Percentiles rank a stretch among this genome's conserved stretches.
Conservation (phyloP, 169 alveolate species). For the Theileria annulata region DNA sequence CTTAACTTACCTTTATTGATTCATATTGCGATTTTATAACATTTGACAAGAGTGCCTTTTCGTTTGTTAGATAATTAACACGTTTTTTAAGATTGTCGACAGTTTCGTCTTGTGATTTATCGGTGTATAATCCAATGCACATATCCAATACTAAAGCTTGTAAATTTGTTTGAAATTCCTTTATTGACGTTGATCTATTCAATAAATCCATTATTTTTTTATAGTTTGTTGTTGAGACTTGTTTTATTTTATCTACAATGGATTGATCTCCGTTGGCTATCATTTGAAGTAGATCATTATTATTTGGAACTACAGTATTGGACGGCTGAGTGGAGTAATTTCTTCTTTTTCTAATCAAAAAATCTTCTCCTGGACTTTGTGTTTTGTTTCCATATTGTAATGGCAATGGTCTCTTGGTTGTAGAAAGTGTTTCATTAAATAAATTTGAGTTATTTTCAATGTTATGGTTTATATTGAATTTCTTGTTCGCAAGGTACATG, state of each 20-base stretch:
- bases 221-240: slow-evolving; percentile 2
- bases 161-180: slow-evolving; percentile 35
- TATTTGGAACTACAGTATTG: neutral
- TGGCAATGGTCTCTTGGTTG: neutral
- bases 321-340: neutral
- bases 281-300: neutral
- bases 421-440: neutral
- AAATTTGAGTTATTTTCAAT: neutral
- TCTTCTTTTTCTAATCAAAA: slow-evolving; percentile 2
- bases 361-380: neutral
- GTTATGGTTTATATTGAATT: slow-evolving; percentile 2
- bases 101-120: neutral
- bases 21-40: slow-evolving; percentile 60
- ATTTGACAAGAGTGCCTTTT: slow-evolving; percentile 42
- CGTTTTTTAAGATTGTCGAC: slow-evolving; percentile 21
- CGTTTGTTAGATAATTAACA: slow-evolving; percentile 34
- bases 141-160: slow-evolving; percentile 17
- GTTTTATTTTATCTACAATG: neutral
- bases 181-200: slow-evolving; percentile 20
- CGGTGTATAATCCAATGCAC: slow-evolving; percentile 9
- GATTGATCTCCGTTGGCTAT: slow-evolving; percentile 5
- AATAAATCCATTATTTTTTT: slow-evolving; percentile 42
- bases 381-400: neutral
- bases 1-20: slow-evolving; percentile 24
- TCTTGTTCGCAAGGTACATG: slow-evolving; percentile 7